These are phyloP conservation scores for Tieghemiomyces parasiticus DNA, from an alignment of 192 early-diverging fungal genomes.

Conservation along the genomic window DNA sequence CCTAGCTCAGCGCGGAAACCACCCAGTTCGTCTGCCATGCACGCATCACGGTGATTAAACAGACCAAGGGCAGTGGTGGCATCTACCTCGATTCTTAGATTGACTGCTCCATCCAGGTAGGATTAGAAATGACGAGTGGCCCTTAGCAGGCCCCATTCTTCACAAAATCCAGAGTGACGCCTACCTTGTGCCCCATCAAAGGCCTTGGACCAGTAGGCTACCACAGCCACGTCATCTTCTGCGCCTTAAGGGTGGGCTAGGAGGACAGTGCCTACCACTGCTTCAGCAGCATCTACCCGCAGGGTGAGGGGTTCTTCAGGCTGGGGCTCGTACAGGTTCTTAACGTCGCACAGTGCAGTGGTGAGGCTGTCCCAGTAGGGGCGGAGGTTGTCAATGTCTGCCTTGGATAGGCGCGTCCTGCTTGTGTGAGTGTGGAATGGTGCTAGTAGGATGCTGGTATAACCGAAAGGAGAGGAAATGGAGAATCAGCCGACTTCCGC, in stretches of 20 bases:
- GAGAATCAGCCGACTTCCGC: too few relatives aligned
- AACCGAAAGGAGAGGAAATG: too few relatives aligned
- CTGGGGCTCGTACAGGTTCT: slow-evolving; percentile 12
- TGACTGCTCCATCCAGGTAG: slow-evolving; percentile 14
- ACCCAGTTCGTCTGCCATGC: not conserved
- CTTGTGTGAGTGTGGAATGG: slow-evolving; percentile 14
- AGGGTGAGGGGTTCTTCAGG: slow-evolving; percentile 14
- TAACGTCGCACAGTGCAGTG: slow-evolving; percentile 7
- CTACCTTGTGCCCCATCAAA: slow-evolving; percentile 14
- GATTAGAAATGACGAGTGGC: slow-evolving; percentile 16
- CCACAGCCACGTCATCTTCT: slow-evolving; percentile 10
- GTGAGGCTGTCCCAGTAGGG: not conserved
- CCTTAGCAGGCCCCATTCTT: slow-evolving; percentile 12
- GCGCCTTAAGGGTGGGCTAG: slow-evolving; percentile 5
- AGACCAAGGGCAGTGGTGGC: slow-evolving; percentile 9
- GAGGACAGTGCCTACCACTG: slow-evolving; percentile 14
- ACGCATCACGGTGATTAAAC: not conserved
- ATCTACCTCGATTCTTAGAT: slow-evolving; percentile 16
- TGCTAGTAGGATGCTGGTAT: too few relatives aligned
- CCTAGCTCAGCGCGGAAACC: not conserved
- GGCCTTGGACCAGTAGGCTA: slow-evolving; percentile 12
- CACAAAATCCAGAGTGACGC: slow-evolving; percentile 13
- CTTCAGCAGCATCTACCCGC: slow-evolving; percentile 13
- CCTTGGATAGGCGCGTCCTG: slow-evolving; percentile 1
- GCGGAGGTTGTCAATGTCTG: not conserved